A percentile compares a stretch with the other conserved stretches of the same genome.
Evolutionary conservation across 2,329 filamentous ascomycete genomes (phyloP).

Genomic region (Xenoacremonium recifei): DNA sequence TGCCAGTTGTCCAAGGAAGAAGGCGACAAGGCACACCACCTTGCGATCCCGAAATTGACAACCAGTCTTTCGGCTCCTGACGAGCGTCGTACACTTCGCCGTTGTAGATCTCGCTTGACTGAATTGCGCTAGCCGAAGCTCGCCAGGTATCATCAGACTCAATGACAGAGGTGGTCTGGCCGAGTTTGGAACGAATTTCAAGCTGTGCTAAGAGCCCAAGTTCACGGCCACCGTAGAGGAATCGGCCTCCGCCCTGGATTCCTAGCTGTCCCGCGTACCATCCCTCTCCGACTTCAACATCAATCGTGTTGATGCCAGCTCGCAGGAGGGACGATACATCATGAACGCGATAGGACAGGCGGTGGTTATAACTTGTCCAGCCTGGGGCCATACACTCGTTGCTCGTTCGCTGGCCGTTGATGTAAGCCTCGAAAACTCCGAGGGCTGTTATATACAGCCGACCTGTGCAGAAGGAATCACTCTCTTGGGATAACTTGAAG

Average conservation of each 20-base stretch:
- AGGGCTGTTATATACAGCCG: too few relatives aligned
- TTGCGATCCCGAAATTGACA: neutral
- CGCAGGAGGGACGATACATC: slow-evolving; percentile 42
- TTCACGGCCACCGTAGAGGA: slow-evolving; percentile 30
- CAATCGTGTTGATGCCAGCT: slow-evolving; percentile 30
- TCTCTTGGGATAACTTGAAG: too few relatives aligned
- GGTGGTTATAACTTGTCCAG: slow-evolving; percentile 47
- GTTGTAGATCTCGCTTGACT: slow-evolving; percentile 8
- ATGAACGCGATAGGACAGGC: slow-evolving; percentile 47
- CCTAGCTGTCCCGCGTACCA: slow-evolving; percentile 41
- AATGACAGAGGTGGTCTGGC: too few relatives aligned
- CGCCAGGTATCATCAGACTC: too few relatives aligned
- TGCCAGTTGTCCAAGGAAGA: neutral
- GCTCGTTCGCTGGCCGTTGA: slow-evolving; percentile 40
- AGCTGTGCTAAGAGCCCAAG: slow-evolving; percentile 36
- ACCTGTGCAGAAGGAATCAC: too few relatives aligned
- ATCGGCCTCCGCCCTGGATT: slow-evolving; percentile 20
- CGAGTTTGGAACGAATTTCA: too few relatives aligned
- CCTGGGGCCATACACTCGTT: slow-evolving; percentile 43
- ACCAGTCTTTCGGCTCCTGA: neutral
- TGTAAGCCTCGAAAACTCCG: slow-evolving; percentile 41
- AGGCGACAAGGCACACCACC: neutral
- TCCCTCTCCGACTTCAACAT: slow-evolving; percentile 42
- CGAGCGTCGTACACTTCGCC: slow-evolving; percentile 2
- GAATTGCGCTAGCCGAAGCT: too few relatives aligned